These are phyloP conservation scores for Candida gorgasii DNA, from an alignment of 805 yeast genomes.

Conservation along the genomic window DNA sequence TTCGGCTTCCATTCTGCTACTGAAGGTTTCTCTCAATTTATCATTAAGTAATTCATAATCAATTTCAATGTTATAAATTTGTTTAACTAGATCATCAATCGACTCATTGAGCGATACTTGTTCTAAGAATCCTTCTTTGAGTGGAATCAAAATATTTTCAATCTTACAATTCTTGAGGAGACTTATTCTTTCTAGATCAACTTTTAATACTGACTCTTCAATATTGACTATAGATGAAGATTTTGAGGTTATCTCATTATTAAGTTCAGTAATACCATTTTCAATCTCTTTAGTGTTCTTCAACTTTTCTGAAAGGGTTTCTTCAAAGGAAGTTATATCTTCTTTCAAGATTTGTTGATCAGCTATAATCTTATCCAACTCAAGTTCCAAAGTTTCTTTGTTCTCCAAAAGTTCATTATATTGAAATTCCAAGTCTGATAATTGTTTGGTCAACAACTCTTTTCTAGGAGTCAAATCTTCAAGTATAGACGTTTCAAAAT, in stretches of 20 bases:
- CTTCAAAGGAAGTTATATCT: constrained; percentile 19
- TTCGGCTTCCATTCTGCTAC: constrained; percentile 39
- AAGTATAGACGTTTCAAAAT: constrained; percentile 64
- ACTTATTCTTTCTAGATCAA: constrained; percentile 56
- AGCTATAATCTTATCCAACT: constrained; percentile 28
- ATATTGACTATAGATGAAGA: constrained; percentile 37
- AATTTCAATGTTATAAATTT: constrained; percentile 48
- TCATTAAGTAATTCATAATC: constrained; percentile 53
- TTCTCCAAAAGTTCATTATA: constrained; percentile 31
- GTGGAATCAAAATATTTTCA: constrained; percentile 65
- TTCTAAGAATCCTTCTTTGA: constrained; percentile 59
- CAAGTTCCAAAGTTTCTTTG: constrained; percentile 28
- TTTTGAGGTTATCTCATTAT: constrained; percentile 28
- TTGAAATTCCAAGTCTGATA: constrained; percentile 34
- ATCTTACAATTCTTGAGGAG: constrained; percentile 72
- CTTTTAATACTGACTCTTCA: constrained; percentile 56
- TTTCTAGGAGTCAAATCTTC: constrained; percentile 52
- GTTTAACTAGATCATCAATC: constrained; percentile 35
- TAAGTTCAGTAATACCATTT: constrained; percentile 36
- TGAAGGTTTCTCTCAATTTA: constrained; percentile 44
- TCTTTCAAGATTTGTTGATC: constrained; percentile 24
- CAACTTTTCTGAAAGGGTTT: constrained; percentile 19
- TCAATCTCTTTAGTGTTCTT: constrained; percentile 32
- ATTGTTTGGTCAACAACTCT: constrained; percentile 41
- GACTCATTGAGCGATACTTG: constrained; percentile 60